Conservation (phyloP, 345 rosid species). For the Psidium guajava region DNA sequence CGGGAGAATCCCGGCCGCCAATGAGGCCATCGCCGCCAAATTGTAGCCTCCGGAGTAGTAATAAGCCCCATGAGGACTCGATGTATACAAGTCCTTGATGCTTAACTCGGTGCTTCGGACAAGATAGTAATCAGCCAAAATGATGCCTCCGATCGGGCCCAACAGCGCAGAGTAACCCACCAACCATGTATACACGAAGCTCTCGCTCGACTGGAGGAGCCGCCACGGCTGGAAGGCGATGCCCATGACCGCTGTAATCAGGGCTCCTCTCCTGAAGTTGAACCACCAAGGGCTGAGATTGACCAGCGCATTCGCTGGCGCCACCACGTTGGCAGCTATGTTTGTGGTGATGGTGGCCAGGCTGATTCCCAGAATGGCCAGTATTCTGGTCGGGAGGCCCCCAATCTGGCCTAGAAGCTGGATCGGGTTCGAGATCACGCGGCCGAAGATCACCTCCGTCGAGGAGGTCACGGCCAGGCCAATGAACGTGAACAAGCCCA, state of each 20-base stretch:
- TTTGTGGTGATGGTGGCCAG: constrained; percentile 83
- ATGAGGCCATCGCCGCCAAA: constrained; percentile 44
- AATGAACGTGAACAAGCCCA: constrained; percentile 83
- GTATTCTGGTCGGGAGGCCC: constrained; percentile 41
- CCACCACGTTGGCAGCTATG: constrained; percentile 87
- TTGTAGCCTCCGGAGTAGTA: constrained; percentile 60
- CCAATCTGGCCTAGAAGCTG: constrained; percentile 68
- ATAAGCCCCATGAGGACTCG: constrained; percentile 50
- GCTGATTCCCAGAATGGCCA: constrained; percentile 71
- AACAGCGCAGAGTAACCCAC: constrained; percentile 82
- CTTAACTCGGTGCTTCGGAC: constrained; percentile 34
- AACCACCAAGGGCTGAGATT: constrained; percentile 73
- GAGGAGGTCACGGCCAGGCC: constrained; percentile 81
- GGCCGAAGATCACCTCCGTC: constrained; percentile 66
- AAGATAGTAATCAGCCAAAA: constrained; percentile 69
- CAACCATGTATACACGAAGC: constrained; percentile 91
- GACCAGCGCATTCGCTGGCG: constrained; percentile 88
- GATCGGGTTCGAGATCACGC: constrained; percentile 70
- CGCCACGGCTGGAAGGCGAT: constrained; percentile 89
- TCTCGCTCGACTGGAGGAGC: constrained; percentile 77
- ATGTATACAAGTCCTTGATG: constrained; percentile 44
- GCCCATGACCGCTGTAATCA: constrained; percentile 68
- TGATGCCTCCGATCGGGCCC: constrained; percentile 79
- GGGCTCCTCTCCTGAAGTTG: constrained; percentile 81
- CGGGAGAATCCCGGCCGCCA: constrained; percentile 58